These are phyloP conservation scores for Laguncularia racemosa DNA, from an alignment of 345 rosid species.

Conservation along the genomic window DNA sequence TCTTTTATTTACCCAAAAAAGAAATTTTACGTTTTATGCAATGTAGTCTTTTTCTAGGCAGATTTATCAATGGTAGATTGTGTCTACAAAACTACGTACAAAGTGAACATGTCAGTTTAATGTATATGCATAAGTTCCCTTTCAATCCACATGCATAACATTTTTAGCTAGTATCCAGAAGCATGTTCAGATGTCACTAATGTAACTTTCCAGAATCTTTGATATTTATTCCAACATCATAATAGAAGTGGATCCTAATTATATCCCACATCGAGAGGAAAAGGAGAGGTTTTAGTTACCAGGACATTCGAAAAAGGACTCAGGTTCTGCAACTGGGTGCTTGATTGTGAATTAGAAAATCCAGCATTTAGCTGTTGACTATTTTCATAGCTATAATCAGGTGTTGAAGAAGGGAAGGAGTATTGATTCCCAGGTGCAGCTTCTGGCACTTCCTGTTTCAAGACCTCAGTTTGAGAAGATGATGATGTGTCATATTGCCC, in stretches of 20 bases:
- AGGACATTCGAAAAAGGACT: slow-evolving; percentile 60
- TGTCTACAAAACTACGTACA: too few species aligned
- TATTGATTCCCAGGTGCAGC: slow-evolving; percentile 60
- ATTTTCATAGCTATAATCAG: slow-evolving; percentile 59
- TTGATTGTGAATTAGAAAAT: slow-evolving; percentile 48
- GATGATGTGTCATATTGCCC: slow-evolving; percentile 54
- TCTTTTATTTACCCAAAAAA: too few species aligned
- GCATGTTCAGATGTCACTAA: too few species aligned
- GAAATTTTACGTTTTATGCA: too few species aligned
- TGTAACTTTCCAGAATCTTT: too few species aligned
- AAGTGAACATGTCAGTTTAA: too few species aligned
- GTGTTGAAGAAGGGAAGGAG: slow-evolving; percentile 53
- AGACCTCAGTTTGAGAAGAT: slow-evolving; percentile 49
- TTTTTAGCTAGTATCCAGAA: too few species aligned
- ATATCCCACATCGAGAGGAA: background rate
- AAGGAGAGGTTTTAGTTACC: slow-evolving; percentile 34
- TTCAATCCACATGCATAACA: too few species aligned
- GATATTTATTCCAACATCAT: too few species aligned
- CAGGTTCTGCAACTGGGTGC: slow-evolving; percentile 63
- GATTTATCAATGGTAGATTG: too few species aligned
- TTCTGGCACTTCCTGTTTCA: slow-evolving; percentile 62
- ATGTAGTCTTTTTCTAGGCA: too few species aligned
- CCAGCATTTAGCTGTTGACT: slow-evolving; percentile 52
- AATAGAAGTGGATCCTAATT: background rate
- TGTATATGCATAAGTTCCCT: too few species aligned